Conservation (phyloP, 2,329 filamentous ascomycete genomes). For the Ophiognomonia clavigignenti-juglandacearum region DNA sequence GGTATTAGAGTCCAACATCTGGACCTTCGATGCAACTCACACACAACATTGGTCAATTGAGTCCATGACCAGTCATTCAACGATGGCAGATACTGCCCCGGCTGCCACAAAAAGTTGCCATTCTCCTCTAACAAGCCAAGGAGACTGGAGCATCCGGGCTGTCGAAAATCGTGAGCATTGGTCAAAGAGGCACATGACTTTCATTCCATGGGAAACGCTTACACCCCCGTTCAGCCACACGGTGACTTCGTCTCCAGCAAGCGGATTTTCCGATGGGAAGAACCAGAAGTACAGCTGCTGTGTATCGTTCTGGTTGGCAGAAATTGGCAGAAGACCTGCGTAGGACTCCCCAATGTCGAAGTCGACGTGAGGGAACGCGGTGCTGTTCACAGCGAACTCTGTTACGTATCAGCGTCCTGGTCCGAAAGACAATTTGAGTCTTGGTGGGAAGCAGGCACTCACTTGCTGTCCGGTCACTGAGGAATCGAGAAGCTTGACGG, state of each 20-base stretch:
- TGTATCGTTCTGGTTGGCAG: slow-evolving; percentile 34
- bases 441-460: neutral
- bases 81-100: slow-evolving; percentile 58
- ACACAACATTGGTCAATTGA: slow-evolving; percentile 70
- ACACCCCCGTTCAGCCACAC: slow-evolving; percentile 52
- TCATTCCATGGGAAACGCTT: slow-evolving; percentile 13
- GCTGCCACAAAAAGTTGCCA: slow-evolving; percentile 63
- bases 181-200: neutral
- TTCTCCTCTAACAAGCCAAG: slow-evolving; percentile 69
- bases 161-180: neutral
- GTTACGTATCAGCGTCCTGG: neutral
- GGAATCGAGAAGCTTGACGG: neutral
- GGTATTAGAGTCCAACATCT: neutral
- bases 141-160: slow-evolving; percentile 53
- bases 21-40: neutral
- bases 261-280: slow-evolving; percentile 48
- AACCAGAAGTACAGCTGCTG: slow-evolving; percentile 57
- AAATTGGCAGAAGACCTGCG: slow-evolving; percentile 55
- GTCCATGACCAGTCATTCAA: slow-evolving; percentile 65
- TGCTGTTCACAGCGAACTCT: slow-evolving; percentile 58
- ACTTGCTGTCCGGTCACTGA: neutral
- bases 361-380: slow-evolving; percentile 56
- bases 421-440: neutral
- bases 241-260: slow-evolving; percentile 48
- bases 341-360: slow-evolving; percentile 64